A percentile compares a stretch with the other conserved stretches of the same genome.
These are phyloP conservation scores for Auricularia cornea DNA, from an alignment of 768 basidiomycete genomes.

Conservation along the genomic window DNA sequence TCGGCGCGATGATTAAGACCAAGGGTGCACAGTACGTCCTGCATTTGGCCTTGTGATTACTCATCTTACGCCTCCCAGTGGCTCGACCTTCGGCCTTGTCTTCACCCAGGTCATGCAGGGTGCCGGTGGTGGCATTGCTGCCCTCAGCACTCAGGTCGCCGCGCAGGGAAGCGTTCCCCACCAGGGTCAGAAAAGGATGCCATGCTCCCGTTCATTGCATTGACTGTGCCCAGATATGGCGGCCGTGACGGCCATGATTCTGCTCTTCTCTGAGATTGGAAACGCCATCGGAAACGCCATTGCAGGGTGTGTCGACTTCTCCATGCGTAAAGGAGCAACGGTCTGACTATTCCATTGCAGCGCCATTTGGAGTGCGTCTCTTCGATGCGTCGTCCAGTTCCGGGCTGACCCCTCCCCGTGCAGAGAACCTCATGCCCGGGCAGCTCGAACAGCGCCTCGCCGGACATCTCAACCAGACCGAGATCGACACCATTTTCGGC, in stretches of 20 bases:
- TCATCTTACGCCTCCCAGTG: conserved; percentile 7
- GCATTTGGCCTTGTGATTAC: not conserved
- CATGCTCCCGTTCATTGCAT: not conserved
- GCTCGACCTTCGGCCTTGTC: conserved; percentile 31
- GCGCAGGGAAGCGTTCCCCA: conserved; percentile 62
- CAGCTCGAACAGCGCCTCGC: conserved; percentile 45
- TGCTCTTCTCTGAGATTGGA: conserved; percentile 64
- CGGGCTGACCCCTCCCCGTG: not conserved
- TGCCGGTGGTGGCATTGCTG: conserved; percentile 63
- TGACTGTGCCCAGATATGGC: conserved; percentile 41
- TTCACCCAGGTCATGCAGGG: conserved; percentile 67
- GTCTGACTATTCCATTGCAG: not conserved
- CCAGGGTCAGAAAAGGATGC: conserved; percentile 5
- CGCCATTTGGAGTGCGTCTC: not conserved
- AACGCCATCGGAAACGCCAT: conserved; percentile 57
- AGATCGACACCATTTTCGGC: conserved; percentile 43
- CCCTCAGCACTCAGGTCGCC: conserved; percentile 45
- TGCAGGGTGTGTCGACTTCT: conserved; percentile 28
- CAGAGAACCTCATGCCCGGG: conserved; percentile 47
- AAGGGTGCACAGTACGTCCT: conserved; percentile 36
- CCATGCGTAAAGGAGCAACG: not conserved
- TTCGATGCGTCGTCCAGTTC: not conserved
- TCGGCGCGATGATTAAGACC: conserved; percentile 62
- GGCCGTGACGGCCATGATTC: conserved; percentile 55
- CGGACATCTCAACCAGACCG: conserved; percentile 35